Conservation (phyloP, 1,139 yeast species). For the Diutina catenulata region DNA sequence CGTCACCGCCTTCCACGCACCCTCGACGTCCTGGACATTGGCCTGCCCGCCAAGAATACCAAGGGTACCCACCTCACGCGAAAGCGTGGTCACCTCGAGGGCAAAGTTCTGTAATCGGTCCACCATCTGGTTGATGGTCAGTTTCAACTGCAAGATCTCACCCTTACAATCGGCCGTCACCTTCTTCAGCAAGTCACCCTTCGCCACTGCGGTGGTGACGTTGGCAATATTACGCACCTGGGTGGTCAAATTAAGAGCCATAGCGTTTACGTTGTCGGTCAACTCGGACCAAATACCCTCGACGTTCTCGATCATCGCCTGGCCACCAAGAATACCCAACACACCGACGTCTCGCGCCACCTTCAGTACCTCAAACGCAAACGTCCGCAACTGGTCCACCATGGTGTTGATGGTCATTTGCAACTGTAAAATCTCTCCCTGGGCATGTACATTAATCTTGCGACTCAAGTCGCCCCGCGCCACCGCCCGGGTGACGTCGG, state of each 20-base stretch:
- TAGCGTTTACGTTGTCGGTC: slow-evolving; percentile 82
- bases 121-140: slow-evolving; percentile 74
- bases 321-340: slow-evolving; percentile 79
- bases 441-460: slow-evolving; percentile 74
- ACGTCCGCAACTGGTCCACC: slow-evolving; percentile 82
- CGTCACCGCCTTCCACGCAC: slow-evolving; percentile 88
- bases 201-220: slow-evolving; percentile 88
- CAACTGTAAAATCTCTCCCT: slow-evolving; percentile 68
- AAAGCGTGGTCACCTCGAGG: slow-evolving; percentile 77
- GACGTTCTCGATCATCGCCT: slow-evolving; percentile 72
- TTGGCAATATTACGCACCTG: slow-evolving; percentile 86
- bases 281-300: slow-evolving; percentile 87
- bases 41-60: slow-evolving; percentile 91
- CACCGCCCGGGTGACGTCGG: slow-evolving; percentile 79
- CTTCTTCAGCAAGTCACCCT: slow-evolving; percentile 75
- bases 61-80: slow-evolving; percentile 81
- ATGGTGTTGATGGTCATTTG: slow-evolving; percentile 74
- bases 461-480: slow-evolving; percentile 71
- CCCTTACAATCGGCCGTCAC: slow-evolving; percentile 88
- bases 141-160: slow-evolving; percentile 69
- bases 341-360: slow-evolving; percentile 89
- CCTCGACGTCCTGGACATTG: slow-evolving; percentile 84
- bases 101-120: slow-evolving; percentile 82
- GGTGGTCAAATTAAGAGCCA: slow-evolving; percentile 79
- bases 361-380: slow-evolving; percentile 80